These are phyloP conservation scores for Gleditsia sinensis DNA, from an alignment of 306 rosid genomes.

Conservation along the genomic window DNA sequence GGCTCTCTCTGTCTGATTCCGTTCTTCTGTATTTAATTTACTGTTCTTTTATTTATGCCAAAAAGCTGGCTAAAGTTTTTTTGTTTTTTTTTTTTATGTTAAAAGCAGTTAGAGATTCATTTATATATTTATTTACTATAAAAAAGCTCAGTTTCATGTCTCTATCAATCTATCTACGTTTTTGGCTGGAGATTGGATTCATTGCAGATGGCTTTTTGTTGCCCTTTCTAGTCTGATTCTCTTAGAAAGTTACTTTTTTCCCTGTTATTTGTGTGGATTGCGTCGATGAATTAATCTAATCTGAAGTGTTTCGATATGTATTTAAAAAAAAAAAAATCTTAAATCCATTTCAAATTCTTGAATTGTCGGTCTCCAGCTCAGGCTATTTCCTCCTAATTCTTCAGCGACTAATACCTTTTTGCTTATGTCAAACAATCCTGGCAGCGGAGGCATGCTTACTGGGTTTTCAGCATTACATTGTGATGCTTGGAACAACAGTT, in stretches of 20 bases:
- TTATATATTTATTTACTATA: not conserved
- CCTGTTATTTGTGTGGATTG: not conserved
- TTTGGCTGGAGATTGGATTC: slow-evolving; percentile 20
- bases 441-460: slow-evolving; percentile 57
- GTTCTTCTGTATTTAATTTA: not conserved
- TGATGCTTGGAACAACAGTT: slow-evolving; percentile 75
- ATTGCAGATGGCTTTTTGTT: slow-evolving; percentile 37
- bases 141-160: slow-evolving; percentile 17
- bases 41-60: not conserved
- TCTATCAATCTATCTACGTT: not conserved
- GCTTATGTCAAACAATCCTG: not conserved
- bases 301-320: not conserved
- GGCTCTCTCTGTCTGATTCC: not conserved
- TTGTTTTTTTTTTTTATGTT: not conserved
- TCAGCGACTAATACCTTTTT: slow-evolving; percentile 10
- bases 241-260: not conserved
- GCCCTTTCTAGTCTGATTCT: slow-evolving; percentile 42
- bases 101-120: not conserved
- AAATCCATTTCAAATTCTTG: not conserved
- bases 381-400: not conserved
- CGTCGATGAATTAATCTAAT: not conserved
- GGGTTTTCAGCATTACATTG: slow-evolving; percentile 77
- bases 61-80: slow-evolving; percentile 22
- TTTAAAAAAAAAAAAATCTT: not conserved
- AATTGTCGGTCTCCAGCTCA: not conserved